phyloP scores from a whole-genome alignment of 257 asterid species.

The Sherardia arvensis region DNA sequence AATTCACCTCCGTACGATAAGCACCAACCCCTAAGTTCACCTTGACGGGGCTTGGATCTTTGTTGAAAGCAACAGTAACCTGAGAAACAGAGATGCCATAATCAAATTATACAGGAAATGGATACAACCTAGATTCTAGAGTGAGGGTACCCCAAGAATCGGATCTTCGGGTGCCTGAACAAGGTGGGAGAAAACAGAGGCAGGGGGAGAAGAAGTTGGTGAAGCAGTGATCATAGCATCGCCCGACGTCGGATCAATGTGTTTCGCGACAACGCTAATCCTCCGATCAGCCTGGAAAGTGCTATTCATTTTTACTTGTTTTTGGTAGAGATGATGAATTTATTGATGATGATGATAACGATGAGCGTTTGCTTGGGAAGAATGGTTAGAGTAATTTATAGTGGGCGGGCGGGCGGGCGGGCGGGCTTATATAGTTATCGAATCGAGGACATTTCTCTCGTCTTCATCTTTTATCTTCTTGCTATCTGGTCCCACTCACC shows the following conservation, averaged over 20 bases:
- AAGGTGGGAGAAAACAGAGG: slow-evolving; percentile 60
- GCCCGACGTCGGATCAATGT: slow-evolving; percentile 30
- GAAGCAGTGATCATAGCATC: slow-evolving; percentile 32
- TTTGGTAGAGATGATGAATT: not conserved
- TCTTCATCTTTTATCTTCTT: not conserved
- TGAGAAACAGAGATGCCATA: slow-evolving; percentile 10
- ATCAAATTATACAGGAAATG: not conserved
- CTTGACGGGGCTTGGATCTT: slow-evolving; percentile 79
- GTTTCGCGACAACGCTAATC: slow-evolving; percentile 44
- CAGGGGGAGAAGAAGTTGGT: slow-evolving; percentile 50
- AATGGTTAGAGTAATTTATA: not conserved
- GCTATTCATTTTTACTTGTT: not conserved
- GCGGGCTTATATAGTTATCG: slow-evolving; percentile 1
- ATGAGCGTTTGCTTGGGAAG: not conserved
- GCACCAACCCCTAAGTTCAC: slow-evolving; percentile 97
- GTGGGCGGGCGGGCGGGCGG: not conserved
- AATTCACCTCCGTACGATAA: slow-evolving; percentile 86
- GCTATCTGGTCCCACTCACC: too few relatives aligned
- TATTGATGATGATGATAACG: not conserved
- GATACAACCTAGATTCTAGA: too few relatives aligned
- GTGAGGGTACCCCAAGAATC: slow-evolving; percentile 63
- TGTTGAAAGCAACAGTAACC: slow-evolving; percentile 93
- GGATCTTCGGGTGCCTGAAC: slow-evolving; percentile 94
- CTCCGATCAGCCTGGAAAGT: slow-evolving; percentile 37
- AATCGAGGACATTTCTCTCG: not conserved